phyloP scores from a whole-genome alignment of 257 asterid genomes.

The Gentiana dahurica region DNA sequence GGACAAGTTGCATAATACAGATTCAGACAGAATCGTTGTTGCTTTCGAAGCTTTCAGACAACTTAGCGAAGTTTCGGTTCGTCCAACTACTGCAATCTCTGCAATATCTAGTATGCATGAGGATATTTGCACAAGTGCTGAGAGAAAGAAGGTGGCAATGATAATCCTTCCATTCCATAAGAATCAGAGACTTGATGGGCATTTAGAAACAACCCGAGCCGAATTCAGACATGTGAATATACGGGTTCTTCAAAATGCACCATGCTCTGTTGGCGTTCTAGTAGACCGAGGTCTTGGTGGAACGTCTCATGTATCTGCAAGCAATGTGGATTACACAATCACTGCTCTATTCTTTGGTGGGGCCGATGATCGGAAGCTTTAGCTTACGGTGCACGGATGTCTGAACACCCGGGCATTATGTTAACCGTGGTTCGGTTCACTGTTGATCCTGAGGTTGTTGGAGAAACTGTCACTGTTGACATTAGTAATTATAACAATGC shows the following conservation, averaged over 20 bases:
- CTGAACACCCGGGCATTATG: constrained; percentile 46
- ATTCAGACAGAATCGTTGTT: constrained; percentile 33
- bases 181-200: constrained; percentile 42
- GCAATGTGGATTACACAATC: constrained; percentile 29
- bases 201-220: constrained; percentile 36
- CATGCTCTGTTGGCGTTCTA: constrained; percentile 43
- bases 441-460: constrained; percentile 20
- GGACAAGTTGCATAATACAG: constrained; percentile 24
- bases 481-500: background rate
- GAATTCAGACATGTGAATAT: constrained; percentile 30
- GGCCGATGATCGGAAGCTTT: constrained; percentile 50
- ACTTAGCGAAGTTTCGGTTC: constrained; percentile 33
- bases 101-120: constrained; percentile 42
- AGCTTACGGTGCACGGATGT: constrained; percentile 41
- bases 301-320: constrained; percentile 33
- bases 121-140: constrained; percentile 33
- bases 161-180: constrained; percentile 40
- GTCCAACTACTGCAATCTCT: constrained; percentile 42
- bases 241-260: constrained; percentile 33
- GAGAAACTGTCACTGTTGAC: constrained; percentile 13
- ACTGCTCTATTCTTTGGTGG: constrained; percentile 47
- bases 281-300: constrained; percentile 61
- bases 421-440: constrained; percentile 28
- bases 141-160: constrained; percentile 32
- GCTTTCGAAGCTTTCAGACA: constrained; percentile 46